Base-by-base conservation (phyloP, 495 filamentous ascomycete species). In the Penicillium coprophilum region DNA sequence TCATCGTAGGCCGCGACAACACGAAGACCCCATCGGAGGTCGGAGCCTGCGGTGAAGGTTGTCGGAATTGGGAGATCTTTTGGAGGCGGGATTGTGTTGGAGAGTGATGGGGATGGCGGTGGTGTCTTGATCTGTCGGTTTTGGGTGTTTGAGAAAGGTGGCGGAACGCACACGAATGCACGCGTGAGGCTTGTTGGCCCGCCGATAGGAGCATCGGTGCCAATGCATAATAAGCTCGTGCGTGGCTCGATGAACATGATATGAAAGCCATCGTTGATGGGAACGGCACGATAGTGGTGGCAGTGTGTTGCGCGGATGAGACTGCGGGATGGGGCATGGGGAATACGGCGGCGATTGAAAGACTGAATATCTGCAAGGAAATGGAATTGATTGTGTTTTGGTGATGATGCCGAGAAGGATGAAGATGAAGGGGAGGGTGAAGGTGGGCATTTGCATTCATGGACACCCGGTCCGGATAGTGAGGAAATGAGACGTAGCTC, bases 221-320 rank as follows among this genome's bases (percentile, higher is more conserved):
- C 87, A 4, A 91, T 73, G 59, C 82, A 88, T n/a, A 90, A 74
- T 4, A 76, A 54, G 7, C 77, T 79, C 19, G 78, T 82, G 7
- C 70, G 70, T 5, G 87, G 86, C 55, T 90, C 87, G 9, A 83
- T 85, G 71, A 88, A 91, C 21, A 90, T 69, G 31, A 91, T 74
- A 57, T 90, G 85, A 39, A 82, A 74, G 1, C 87, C 86, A 66
- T 90, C 87, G 57, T 84, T 85, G 41, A 89, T 71, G 1, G 88
- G 88, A 4, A 88, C 71, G 6, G 87, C 87, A 11, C 78, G 80
- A 59, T 85, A 88, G 61, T 91, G 85, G 60, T 89, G 85, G 27
- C 76, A 80, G 54, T 78, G 75, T 0, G 71, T 75, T 20, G 75
- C 70, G 19, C 69, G 67, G 20, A 77, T 61, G 23, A 74, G 60